These are phyloP conservation scores for Piromyces finnis DNA, from an alignment of 192 early-diverging fungal species.

Conservation along the genomic window DNA sequence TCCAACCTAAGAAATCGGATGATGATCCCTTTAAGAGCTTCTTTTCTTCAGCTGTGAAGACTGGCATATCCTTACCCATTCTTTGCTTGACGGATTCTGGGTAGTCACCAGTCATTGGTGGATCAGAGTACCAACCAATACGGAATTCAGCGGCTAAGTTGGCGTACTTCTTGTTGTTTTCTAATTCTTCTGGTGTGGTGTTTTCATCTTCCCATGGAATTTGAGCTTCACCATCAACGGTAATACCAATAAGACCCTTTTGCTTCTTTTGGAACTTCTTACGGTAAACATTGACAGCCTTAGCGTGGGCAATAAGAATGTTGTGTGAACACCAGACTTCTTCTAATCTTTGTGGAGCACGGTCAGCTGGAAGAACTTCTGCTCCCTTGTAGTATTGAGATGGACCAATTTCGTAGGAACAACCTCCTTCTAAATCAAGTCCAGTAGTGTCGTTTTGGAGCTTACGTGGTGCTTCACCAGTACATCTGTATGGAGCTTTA, in stretches of 20 bases:
- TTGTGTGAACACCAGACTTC: constrained; percentile 8
- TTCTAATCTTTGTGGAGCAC: constrained; percentile 7
- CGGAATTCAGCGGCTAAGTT: constrained; percentile 11
- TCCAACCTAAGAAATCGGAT: constrained; percentile 17
- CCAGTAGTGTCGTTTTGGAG: background rate
- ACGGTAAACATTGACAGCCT: constrained; percentile 6
- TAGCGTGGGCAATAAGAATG: constrained; percentile 7
- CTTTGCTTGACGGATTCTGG: constrained; percentile 6
- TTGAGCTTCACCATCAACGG: constrained; percentile 5
- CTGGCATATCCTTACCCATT: constrained; percentile 8
- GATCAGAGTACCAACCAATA: constrained; percentile 18
- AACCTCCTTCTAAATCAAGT: background rate
- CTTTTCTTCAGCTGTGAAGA: constrained; percentile 10
- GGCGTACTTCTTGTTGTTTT: background rate
- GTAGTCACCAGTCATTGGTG: constrained; percentile 15
- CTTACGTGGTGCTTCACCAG: background rate
- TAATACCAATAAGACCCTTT: constrained; percentile 8
- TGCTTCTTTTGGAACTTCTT: constrained; percentile 3
- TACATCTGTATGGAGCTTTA: background rate
- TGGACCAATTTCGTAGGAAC: constrained; percentile 1
- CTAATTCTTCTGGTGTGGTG: background rate
- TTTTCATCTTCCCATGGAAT: background rate
- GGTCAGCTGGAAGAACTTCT: background rate
- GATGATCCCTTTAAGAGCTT: constrained; percentile 9
- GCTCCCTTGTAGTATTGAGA: constrained; percentile 3